Evolutionary conservation across 139 green algal species (phyloP).

Genomic region (Tetradesmus obliquus): DNA sequence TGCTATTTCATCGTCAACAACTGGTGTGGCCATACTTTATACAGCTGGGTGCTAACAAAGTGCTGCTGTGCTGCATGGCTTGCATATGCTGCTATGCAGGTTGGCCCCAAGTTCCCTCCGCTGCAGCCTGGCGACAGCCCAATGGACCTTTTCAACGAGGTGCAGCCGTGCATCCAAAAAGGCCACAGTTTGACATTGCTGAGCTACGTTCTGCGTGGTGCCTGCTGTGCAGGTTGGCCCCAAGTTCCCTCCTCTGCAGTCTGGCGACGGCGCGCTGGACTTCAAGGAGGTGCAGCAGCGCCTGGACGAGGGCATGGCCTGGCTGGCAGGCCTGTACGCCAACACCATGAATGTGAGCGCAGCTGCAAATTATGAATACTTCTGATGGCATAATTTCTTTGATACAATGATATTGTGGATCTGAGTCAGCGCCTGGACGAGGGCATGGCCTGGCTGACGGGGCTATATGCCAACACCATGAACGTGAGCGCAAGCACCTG

Average conservation of each 20-base stretch:
- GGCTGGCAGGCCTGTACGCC: slow-evolving; percentile 75
- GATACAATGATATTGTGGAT: too few species aligned
- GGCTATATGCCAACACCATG: slow-evolving; percentile 85
- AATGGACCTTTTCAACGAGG: slow-evolving; percentile 70
- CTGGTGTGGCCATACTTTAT: too few species aligned
- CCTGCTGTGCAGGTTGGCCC: neutral
- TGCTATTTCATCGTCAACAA: too few species aligned
- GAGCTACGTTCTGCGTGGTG: neutral
- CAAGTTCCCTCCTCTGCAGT: slow-evolving; percentile 45
- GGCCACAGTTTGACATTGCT: neutral
- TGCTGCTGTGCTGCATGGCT: too few species aligned
- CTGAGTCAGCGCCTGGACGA: slow-evolving; percentile 50
- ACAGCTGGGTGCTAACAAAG: too few species aligned
- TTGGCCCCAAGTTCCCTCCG: slow-evolving; percentile 42
- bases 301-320: slow-evolving; percentile 78
- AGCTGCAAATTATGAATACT: too few species aligned
- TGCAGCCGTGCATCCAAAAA: slow-evolving; percentile 44
- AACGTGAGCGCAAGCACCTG: slow-evolving; percentile 40
- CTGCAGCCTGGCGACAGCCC: slow-evolving; percentile 52
- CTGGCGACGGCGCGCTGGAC: slow-evolving; percentile 61
- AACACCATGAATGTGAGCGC: slow-evolving; percentile 77
- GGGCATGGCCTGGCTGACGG: slow-evolving; percentile 78
- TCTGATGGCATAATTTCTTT: too few species aligned
- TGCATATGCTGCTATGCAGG: neutral
- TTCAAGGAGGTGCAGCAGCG: slow-evolving; percentile 70